Percentiles rank a stretch among this genome's conserved stretches.
phyloP scores from a whole-genome alignment of 208 protist species.

The Porcisia deanei region DNA sequence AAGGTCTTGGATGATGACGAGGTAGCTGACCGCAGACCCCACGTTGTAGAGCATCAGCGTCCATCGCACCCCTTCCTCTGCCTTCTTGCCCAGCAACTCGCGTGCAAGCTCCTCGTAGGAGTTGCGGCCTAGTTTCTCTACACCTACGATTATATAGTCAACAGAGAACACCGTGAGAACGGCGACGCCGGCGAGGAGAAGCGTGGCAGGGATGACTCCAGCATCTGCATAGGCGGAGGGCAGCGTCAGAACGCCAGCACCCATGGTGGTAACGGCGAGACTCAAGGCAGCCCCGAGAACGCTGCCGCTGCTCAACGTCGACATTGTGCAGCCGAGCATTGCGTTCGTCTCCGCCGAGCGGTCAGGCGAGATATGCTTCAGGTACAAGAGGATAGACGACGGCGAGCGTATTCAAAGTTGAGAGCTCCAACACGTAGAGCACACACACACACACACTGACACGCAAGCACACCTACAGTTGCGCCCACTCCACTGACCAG shows the following conservation, averaged over 20 bases:
- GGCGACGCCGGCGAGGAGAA: conserved; percentile 51
- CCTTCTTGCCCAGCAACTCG: conserved; percentile 48
- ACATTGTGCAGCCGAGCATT: neutral
- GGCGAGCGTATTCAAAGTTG: neutral
- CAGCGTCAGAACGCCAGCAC: conserved; percentile 74
- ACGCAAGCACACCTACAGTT: neutral
- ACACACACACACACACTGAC: neutral
- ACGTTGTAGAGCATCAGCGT: conserved; percentile 69
- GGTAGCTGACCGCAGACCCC: conserved; percentile 63
- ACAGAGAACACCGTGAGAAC: conserved; percentile 65
- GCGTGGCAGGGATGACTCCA: conserved; percentile 46
- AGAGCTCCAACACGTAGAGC: neutral
- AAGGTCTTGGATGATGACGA: conserved; percentile 64
- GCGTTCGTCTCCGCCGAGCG: neutral
- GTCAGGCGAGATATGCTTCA: neutral
- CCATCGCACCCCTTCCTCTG: conserved; percentile 57
- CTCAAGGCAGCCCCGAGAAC: conserved; percentile 59
- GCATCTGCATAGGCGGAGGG: conserved; percentile 70
- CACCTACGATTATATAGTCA: conserved; percentile 60
- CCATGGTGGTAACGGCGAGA: conserved; percentile 78
- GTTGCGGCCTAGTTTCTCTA: conserved; percentile 70
- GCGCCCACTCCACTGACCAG: neutral
- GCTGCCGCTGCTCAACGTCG: conserved; percentile 28
- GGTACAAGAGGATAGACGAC: neutral
- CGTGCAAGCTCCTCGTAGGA: conserved; percentile 79